Percentiles rank a stretch among this genome's conserved stretches.
phyloP scores from a whole-genome alignment of 768 basidiomycete species.

The Kwoniella shandongensis region DNA sequence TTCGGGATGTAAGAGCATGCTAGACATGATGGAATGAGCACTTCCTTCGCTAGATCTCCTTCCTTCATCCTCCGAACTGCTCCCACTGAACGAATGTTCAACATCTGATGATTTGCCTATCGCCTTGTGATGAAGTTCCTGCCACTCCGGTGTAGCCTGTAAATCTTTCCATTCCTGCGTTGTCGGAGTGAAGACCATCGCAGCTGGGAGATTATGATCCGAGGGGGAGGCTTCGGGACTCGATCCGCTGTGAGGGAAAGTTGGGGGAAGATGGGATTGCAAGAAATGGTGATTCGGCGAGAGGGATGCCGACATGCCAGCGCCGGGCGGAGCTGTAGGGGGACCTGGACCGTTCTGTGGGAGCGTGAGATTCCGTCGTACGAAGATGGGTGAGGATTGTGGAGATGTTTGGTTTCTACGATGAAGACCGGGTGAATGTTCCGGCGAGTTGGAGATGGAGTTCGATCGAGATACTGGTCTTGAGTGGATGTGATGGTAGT shows the following conservation, averaged over 20 bases:
- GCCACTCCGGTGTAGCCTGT: conserved; percentile 24
- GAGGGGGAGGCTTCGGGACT: conserved; percentile 23
- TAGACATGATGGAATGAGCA: conserved; percentile 6
- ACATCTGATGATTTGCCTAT: conserved; percentile 4
- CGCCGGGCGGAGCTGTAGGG: conserved; percentile 5
- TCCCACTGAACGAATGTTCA: conserved; percentile 15
- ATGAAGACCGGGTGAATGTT: conserved; percentile 23
- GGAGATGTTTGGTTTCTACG: conserved; percentile 17
- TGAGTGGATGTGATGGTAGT: conserved; percentile 48
- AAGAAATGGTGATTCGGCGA: conserved; percentile 47
- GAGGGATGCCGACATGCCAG: conserved; percentile 27
- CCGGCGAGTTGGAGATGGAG: conserved; percentile 33
- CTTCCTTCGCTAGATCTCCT: conserved; percentile 4
- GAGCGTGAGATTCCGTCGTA: conserved; percentile 27
- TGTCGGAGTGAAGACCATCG: conserved; percentile 52
- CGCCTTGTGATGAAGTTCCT: conserved; percentile 10
- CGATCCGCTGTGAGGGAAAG: conserved; percentile 24
- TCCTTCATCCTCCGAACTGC: conserved; percentile 24
- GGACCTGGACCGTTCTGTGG: conserved; percentile 30
- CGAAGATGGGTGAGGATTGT: conserved; percentile 30
- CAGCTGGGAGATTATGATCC: conserved; percentile 21
- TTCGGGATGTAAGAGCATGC: conserved; percentile 12
- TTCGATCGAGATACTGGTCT: conserved; percentile 38
- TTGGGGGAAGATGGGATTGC: conserved; percentile 40
- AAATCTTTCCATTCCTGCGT: conserved; percentile 53